phyloP scores from a whole-genome alignment of 2,329 filamentous ascomycete genomes.

The Apiospora malaysiana region DNA sequence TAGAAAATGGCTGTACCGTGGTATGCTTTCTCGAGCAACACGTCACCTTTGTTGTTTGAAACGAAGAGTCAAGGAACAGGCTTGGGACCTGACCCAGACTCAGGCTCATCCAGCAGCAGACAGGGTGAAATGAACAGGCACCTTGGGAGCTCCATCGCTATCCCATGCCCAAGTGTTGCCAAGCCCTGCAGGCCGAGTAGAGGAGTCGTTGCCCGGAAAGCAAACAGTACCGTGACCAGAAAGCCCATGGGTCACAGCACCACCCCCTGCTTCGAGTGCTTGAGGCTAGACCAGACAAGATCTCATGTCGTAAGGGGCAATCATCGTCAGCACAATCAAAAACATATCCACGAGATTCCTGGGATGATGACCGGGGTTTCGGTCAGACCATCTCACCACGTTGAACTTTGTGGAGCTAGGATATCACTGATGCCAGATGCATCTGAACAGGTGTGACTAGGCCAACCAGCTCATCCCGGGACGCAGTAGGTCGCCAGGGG shows the following conservation, averaged over 20 bases:
- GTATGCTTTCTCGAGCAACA: neutral
- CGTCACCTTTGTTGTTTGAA: neutral
- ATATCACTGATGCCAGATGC: slow-evolving; percentile 10
- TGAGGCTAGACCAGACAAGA: slow-evolving; percentile 9
- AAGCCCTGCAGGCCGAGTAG: slow-evolving; percentile 1
- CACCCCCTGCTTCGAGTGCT: neutral
- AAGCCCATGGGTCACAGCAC: slow-evolving; percentile 1
- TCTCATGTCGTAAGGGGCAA: neutral
- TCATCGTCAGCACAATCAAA: slow-evolving; percentile 8
- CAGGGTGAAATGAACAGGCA: slow-evolving; percentile 13
- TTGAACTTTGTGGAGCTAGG: slow-evolving; percentile 10
- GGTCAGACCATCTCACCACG: slow-evolving; percentile 4
- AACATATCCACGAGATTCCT: slow-evolving; percentile 11
- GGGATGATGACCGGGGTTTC: slow-evolving; percentile 11
- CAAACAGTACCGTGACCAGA: slow-evolving; percentile 12
- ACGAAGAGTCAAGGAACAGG: slow-evolving; percentile 12
- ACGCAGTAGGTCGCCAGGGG: slow-evolving; percentile 10
- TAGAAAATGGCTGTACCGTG: neutral
- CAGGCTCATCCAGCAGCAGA: neutral
- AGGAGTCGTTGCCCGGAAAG: slow-evolving; percentile 12
- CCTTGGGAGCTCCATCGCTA: slow-evolving; percentile 1
- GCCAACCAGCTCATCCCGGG: neutral
- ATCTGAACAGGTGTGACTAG: slow-evolving; percentile 3
- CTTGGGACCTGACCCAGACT: neutral
- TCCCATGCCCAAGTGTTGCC: slow-evolving; percentile 2